Evolutionary conservation across 2,329 filamentous ascomycete species (phyloP).

Genomic region (Alternaria triticina): DNA sequence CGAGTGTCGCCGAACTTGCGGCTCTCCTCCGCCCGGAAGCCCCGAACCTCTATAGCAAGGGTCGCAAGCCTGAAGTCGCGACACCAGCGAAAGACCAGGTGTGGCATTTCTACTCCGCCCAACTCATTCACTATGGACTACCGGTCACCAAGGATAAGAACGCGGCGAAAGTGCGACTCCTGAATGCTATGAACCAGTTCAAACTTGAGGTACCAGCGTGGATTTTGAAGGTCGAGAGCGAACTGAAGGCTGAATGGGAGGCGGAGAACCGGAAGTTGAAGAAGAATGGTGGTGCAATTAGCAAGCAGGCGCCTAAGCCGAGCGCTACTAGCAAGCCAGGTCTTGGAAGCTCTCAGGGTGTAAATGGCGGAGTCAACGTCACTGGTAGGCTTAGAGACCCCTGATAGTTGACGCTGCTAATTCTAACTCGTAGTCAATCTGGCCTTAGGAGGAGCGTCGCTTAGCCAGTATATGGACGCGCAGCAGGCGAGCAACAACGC

Average conservation of each 20-base stretch:
- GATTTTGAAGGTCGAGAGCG: slow-evolving; percentile 58
- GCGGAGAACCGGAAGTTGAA: slow-evolving; percentile 59
- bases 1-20: slow-evolving; percentile 37
- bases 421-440: slow-evolving; percentile 8
- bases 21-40: slow-evolving; percentile 37
- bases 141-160: slow-evolving; percentile 63
- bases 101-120: slow-evolving; percentile 68
- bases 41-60: slow-evolving; percentile 17
- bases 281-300: slow-evolving; percentile 10
- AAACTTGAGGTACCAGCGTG: slow-evolving; percentile 58
- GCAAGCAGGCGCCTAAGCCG: background rate
- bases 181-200: slow-evolving; percentile 61
- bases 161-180: slow-evolving; percentile 63
- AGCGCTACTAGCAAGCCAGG: background rate
- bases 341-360: background rate
- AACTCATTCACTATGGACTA: slow-evolving; percentile 68
- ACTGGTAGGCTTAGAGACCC: slow-evolving; percentile 6
- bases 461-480: background rate
- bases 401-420: background rate
- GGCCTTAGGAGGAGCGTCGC: background rate
- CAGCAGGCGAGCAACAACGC: background rate
- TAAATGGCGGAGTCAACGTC: slow-evolving; percentile 13
- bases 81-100: slow-evolving; percentile 56
- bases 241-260: slow-evolving; percentile 65
- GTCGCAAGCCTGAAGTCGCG: slow-evolving; percentile 3